A percentile compares a stretch with the other conserved stretches of the same genome.
Evolutionary conservation across 2,329 filamentous ascomycete genomes (phyloP).

Genomic region (Pseudogymnoascus pannorum): DNA sequence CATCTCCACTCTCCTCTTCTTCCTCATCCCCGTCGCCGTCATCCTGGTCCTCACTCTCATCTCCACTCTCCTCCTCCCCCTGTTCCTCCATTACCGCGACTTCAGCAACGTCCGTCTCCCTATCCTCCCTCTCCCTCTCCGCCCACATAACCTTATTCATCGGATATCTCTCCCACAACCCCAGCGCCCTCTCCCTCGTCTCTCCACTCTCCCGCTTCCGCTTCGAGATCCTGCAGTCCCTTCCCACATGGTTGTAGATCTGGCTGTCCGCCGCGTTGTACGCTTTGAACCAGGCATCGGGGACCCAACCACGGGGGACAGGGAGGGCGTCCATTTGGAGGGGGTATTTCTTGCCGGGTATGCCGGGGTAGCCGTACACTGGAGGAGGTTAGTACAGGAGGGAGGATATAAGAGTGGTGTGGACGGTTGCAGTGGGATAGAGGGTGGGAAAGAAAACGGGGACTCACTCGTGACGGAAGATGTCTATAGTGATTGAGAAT

Average conservation of each 20-base stretch:
- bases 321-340: constrained; percentile 7
- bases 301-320: not conserved
- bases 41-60: not conserved
- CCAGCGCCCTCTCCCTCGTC: constrained; percentile 4
- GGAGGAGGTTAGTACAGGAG: not conserved
- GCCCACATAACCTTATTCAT: not conserved
- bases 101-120: not conserved
- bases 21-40: not conserved
- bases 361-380: not conserved
- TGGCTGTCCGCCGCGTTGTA: constrained; percentile 4
- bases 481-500: not conserved
- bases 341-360: not conserved
- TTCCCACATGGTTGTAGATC: not conserved
- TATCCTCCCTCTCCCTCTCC: not conserved
- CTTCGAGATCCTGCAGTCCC: not conserved
- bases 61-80: not conserved
- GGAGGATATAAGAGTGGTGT: too few species aligned
- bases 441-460: not conserved
- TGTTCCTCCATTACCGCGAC: not conserved
- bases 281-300: not conserved
- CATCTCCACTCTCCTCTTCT: not conserved
- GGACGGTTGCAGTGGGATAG: too few species aligned
- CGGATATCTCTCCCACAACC: constrained; percentile 7
- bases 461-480: not conserved
- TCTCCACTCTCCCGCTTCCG: not conserved